A percentile compares a stretch with the other conserved stretches of the same genome.
These are phyloP conservation scores for Canariomyces notabilis DNA, from an alignment of 2,329 filamentous ascomycete species.

Conservation along the genomic window DNA sequence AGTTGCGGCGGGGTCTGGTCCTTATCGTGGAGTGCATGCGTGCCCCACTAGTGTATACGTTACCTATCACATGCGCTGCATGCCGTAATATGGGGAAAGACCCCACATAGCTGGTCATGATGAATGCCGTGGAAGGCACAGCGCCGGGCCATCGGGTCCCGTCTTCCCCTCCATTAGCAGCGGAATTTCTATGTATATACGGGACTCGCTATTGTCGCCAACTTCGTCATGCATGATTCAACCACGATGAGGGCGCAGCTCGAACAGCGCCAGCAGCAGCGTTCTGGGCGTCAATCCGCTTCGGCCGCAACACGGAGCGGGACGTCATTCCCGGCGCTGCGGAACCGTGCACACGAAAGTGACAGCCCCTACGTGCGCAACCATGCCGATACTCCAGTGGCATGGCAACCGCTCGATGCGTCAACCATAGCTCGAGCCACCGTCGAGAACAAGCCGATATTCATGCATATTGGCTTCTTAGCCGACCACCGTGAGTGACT, in stretches of 20 bases:
- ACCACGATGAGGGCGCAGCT: conserved; percentile 25
- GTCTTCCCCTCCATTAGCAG: too few species aligned
- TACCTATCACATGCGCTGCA: too few species aligned
- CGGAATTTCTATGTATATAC: too few species aligned
- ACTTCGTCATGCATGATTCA: neutral
- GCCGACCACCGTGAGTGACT: conserved; percentile 80
- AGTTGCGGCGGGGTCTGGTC: too few species aligned
- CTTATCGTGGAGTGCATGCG: too few species aligned
- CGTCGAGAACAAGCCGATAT: conserved; percentile 80
- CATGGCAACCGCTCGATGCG: conserved; percentile 84
- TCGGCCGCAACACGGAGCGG: neutral
- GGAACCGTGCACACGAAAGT: conserved; percentile 36
- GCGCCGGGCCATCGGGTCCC: too few species aligned
- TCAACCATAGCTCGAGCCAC: conserved; percentile 73
- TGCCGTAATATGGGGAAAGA: too few species aligned
- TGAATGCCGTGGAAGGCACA: too few species aligned
- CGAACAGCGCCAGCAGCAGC: conserved; percentile 17
- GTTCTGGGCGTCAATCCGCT: neutral
- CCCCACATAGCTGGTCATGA: too few species aligned
- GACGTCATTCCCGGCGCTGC: conserved; percentile 23
- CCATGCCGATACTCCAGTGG: conserved; percentile 76
- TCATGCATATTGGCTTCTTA: conserved; percentile 90
- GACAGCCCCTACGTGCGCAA: conserved; percentile 58
- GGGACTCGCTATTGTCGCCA: too few species aligned
- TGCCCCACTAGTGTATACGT: too few species aligned